Evolutionary conservation across 805 yeast genomes (phyloP), one percentile per base, ranked within the genome.

Genomic region (Saccharomycopsis oosterbeekiorum): DNA sequence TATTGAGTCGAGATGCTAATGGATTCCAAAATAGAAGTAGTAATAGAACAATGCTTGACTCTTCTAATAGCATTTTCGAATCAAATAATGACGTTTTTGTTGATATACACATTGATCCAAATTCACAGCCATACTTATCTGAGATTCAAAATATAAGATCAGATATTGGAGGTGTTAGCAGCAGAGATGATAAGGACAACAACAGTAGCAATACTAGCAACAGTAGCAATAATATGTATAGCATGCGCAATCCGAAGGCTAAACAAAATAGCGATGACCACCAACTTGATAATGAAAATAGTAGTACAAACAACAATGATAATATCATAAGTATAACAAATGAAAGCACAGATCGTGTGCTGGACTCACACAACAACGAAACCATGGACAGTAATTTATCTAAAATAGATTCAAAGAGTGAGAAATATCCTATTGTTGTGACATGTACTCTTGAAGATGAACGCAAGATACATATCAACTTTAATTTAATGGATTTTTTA

Each of bases 391-490:
- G 17, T 8, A 55, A 43, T 47, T 47, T 47, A 47, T 47, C 53
- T 34, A 55, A 36, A 24, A 37, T 55, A 11, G 34, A 37, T 37
- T 37, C 40, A 19, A 55, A 37, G 12, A 37, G 10, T 19, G 36
- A 37, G n/a, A 37, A 55, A 9, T 37, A 36, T 15, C 58, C 58
- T 21, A 43, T 34, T 21, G 34, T 37, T 6, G 62, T 57, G 6
- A 56, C 57, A 24, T 37, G 53, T 11, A 51, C 62, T 6, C 62
- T 57, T 15, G 42, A 53, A 21, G 58, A 51, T 15, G 62, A 41
- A 21, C 34, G 50, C 14, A 40, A 29, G 34, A 47, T 62, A 2
- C 36, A 58, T 14, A 21, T 62, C 17, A 40, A 37, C 12, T 53
- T 62, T 12, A 50, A 43, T 37, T 36, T 50, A 14, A 19, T 56